Evolutionary conservation across 176 grass and related monocot genomes (phyloP).

Genomic region (Triticum timopheevii): DNA sequence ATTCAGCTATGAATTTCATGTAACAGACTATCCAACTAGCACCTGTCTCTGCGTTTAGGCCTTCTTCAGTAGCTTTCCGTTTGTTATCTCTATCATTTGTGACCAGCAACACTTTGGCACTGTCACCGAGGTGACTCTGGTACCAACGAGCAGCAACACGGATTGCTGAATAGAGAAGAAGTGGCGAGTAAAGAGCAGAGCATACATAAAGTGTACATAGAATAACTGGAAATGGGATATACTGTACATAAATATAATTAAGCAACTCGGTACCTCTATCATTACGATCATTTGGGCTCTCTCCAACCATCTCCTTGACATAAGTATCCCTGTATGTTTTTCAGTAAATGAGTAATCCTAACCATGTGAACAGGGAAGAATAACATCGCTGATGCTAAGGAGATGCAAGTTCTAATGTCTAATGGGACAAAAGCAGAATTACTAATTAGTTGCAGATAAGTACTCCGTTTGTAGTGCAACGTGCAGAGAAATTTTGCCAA

Average conservation of each 20-base stretch:
- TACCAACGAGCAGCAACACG: constrained; percentile 95
- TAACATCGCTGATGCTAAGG: background rate
- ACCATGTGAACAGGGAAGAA: background rate
- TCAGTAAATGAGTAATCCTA: constrained; percentile 21
- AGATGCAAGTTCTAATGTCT: background rate
- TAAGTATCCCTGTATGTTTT: constrained; percentile 80
- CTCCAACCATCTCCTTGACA: constrained; percentile 92
- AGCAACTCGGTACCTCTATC: constrained; percentile 67
- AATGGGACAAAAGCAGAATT: background rate
- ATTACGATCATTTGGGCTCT: constrained; percentile 96
- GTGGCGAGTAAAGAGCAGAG: constrained; percentile 8
- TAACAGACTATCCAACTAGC: constrained; percentile 25
- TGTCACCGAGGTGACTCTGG: constrained; percentile 81
- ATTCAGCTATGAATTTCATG: background rate
- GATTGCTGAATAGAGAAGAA: constrained; percentile 58
- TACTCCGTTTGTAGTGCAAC: background rate
- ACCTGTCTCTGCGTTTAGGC: constrained; percentile 83
- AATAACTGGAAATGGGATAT: background rate
- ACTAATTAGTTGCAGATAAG: background rate
- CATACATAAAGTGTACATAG: background rate
- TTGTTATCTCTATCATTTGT: constrained; percentile 97
- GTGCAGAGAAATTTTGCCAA: background rate
- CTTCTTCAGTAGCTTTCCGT: constrained; percentile 80
- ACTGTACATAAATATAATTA: background rate
- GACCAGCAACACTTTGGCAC: constrained; percentile 63